phyloP scores from a whole-genome alignment of 139 green algal species.

The Auxenochlorella pyrenoidosa region DNA sequence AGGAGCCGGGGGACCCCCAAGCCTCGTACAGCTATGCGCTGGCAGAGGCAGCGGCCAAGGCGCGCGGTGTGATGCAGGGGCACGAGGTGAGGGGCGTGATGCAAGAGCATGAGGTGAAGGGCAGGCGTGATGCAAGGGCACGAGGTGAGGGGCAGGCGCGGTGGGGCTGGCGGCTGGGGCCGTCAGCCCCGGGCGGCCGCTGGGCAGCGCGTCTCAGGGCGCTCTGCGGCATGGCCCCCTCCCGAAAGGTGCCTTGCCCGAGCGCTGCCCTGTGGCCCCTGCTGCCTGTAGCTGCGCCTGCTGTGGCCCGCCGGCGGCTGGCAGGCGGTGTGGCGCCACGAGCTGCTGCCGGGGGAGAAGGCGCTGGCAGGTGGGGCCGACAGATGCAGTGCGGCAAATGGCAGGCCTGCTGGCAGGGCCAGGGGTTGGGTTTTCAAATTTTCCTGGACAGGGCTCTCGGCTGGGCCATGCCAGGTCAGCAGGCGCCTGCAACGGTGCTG shows the following conservation, averaged over 20 bases:
- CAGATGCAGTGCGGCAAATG: too few species aligned
- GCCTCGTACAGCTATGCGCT: conserved; percentile 54
- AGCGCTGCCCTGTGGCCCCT: too few species aligned
- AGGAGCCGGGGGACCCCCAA: conserved; percentile 59
- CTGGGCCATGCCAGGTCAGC: too few species aligned
- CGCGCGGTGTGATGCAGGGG: conserved; percentile 11
- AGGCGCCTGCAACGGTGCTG: too few species aligned
- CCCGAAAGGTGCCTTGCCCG: too few species aligned
- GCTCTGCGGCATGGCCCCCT: too few species aligned
- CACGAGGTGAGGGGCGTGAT: conserved; percentile 50
- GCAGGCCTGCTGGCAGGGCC: neutral
- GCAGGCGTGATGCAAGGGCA: too few species aligned
- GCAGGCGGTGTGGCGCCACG: conserved; percentile 46
- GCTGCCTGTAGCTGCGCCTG: conserved; percentile 51
- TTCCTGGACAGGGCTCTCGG: neutral
- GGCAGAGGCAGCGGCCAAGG: conserved; percentile 32
- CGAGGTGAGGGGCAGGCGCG: too few species aligned
- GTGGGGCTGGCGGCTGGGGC: too few species aligned
- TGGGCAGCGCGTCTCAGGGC: too few species aligned
- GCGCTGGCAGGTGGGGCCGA: conserved; percentile 33
- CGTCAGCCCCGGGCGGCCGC: too few species aligned
- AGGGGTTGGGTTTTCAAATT: neutral
- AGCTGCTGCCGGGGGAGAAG: conserved; percentile 69
- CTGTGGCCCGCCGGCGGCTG: conserved; percentile 52
- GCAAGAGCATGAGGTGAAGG: too few species aligned